Base-by-base conservation (phyloP, 1,284 basidiomycete genomes). In the Trichosporon ovoides region DNA sequence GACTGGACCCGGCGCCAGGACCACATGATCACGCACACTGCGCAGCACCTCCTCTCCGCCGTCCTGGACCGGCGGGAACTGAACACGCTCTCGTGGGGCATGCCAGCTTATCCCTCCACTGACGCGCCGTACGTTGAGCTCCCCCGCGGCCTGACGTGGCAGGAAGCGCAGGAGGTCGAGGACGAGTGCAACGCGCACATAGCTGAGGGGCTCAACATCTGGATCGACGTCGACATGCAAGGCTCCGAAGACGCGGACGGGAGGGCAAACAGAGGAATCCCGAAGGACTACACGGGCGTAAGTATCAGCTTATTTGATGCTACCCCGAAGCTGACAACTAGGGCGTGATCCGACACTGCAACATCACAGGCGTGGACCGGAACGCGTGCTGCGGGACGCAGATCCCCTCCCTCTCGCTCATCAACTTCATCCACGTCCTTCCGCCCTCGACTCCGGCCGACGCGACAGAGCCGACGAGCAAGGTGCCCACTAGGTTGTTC, bases 331-430 rank as follows among this genome's bases (percentile, higher is more conserved):
- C 48, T 43, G 33, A 54, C 35, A 5, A 9, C 5, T 55, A 77
- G 38, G 89, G 89, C 20, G 85, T 93, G 10, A 87, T 90, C 68
- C 81, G 91, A 18, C 84, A 88, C 16, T 84, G 91, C 35, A 81
- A 87, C 40, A 93, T 94, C 55, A 86, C 91, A 57, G 84, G 84
- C 7, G 80, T 91, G 14, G 89, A 92, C 73, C 82, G 85, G 38
- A 91, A 87, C 72, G 88, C 74, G 58, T 94, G 90, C 76, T 93
- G 91, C 65, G 91, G 91, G 9, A 93, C 90, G 6, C 91, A 93
- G 75, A 57, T 71, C 18, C 72, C 75, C 3, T 58, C 61, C 31
- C 65, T 79, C 11, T 68, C 70, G 35, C 57, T 73, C 48, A 64
- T 74, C 36, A 60, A 63, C 3, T 63, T 67, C 52, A 68, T 79